Evolutionary conservation across 352 stramenopile genomes (phyloP).

Genomic region (Phytophthora boehmeriae): DNA sequence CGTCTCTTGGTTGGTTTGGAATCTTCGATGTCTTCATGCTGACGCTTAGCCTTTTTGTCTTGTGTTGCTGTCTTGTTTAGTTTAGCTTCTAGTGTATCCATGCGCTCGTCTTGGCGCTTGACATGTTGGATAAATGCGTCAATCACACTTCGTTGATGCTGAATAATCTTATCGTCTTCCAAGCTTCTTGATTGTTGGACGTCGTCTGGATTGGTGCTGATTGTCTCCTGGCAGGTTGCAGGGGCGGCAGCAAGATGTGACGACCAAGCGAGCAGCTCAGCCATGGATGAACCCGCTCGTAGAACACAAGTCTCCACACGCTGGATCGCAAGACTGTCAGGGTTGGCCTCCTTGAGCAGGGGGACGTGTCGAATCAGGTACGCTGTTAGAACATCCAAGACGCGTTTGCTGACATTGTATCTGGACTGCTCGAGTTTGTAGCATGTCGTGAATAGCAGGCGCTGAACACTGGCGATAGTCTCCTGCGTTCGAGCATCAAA

Average conservation of each 20-base stretch:
- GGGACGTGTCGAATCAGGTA: constrained; percentile 12
- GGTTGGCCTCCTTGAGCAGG: neutral
- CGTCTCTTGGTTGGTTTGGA: neutral
- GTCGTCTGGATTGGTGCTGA: too few relatives aligned
- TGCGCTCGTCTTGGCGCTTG: constrained; percentile 10
- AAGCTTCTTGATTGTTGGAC: neutral
- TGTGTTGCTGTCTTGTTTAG: neutral
- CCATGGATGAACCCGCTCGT: neutral
- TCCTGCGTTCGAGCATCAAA: constrained; percentile 1
- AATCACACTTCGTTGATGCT: constrained; percentile 10
- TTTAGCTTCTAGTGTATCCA: constrained; percentile 4
- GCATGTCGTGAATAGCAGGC: constrained; percentile 7
- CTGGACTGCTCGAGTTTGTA: constrained; percentile 4
- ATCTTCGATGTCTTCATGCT: neutral
- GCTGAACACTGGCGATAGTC: neutral
- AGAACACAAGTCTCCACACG: neutral
- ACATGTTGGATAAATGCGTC: constrained; percentile 1
- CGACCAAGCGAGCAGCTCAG: constrained; percentile 10
- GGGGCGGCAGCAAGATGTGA: neutral
- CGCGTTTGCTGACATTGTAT: constrained; percentile 12
- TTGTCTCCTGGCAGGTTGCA: neutral
- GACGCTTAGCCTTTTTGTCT: neutral
- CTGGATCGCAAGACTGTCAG: neutral
- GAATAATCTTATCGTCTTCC: constrained; percentile 4
- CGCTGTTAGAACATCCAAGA: constrained; percentile 12